Base-by-base conservation (phyloP, 148 eudicot genomes). In the Rhododendron kiyosumense region DNA sequence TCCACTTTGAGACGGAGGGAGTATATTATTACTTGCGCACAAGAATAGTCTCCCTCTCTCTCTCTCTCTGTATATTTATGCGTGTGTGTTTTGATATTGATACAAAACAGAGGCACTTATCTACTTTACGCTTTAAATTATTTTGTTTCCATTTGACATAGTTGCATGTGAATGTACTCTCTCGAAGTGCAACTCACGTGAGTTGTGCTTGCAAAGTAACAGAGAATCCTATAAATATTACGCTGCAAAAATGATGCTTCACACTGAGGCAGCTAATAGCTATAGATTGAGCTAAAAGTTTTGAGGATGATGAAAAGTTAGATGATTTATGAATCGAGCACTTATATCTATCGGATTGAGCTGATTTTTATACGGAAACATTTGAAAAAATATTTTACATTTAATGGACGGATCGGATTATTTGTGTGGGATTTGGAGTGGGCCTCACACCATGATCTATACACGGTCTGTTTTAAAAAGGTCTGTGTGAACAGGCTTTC, bases 121-220 rank as follows among this genome's bases (percentile, higher is more conserved):
- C 82, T 88, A 91, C 92, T 91, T 91, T 89, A 88, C 78, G 85
- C 88, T 88, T 89, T 88, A 86, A 91, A 79, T 88, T 83, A 41
- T 82, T 88, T 87, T 89, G 88, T 86, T 86, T 20, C 83, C 89
- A 81, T 86, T 86, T 81, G 88, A 89, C 87, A 74, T 77, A 86
- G 77, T 81, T 85, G 87, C 94, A 91, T 89, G 94, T 91, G 94
- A 93, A 80, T 88, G 93, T 93, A 93, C 94, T 89, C 89, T 90
- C 91, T 89, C 89, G 15, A 85, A 90, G 90, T 85, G 87, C 89
- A 85, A 87, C 91, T 88, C 94, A 90, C 94, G 91, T 93, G 94
- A 89, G 76, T 86, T 87, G 79, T 87, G 34, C 76, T 67, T 87
- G 83, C 86, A 61, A 84, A 83, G 76, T 88, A 87, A 87, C 90